Evolutionary conservation across 306 rosid genomes (phyloP).

Genomic region (Citrullus mucosospermus): DNA sequence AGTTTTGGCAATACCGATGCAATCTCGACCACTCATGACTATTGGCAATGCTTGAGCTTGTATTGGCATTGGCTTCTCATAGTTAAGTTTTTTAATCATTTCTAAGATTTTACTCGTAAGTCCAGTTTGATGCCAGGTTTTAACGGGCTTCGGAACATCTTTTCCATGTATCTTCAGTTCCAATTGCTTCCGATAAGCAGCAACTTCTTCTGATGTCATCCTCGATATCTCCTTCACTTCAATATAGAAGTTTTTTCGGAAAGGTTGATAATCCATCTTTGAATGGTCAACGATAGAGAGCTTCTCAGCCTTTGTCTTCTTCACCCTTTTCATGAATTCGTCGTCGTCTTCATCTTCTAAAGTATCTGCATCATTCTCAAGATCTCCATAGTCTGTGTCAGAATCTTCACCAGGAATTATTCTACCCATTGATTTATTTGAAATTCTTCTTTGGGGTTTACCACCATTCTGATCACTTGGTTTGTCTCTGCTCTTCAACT

Average conservation of each 20-base stretch:
- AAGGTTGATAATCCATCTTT: constrained; percentile 66
- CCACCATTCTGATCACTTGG: constrained; percentile 29
- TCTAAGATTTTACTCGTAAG: constrained; percentile 82
- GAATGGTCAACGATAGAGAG: constrained; percentile 91
- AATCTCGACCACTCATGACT: constrained; percentile 92
- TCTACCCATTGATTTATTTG: constrained; percentile 70
- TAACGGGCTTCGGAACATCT: constrained; percentile 90
- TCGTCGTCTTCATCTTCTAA: constrained; percentile 77
- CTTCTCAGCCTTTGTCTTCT: constrained; percentile 91
- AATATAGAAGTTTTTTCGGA: constrained; percentile 61
- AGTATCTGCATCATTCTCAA: constrained; percentile 45
- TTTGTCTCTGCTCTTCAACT: constrained; percentile 33
- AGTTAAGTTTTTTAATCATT: constrained; percentile 62
- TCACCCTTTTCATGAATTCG: constrained; percentile 93
- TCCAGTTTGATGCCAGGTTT: constrained; percentile 91
- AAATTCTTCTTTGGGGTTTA: constrained; percentile 33
- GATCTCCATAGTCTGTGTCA: constrained; percentile 66
- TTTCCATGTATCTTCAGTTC: constrained; percentile 93
- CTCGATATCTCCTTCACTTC: constrained; percentile 66
- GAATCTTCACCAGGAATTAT: constrained; percentile 94
- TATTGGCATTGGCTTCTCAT: constrained; percentile 85
- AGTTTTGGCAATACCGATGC: constrained; percentile 93
- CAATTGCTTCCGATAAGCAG: constrained; percentile 57
- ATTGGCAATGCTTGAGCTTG: constrained; percentile 89
- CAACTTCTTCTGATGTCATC: constrained; percentile 57